These are phyloP conservation scores for Eucalyptus curtisii DNA, from an alignment of 345 rosid genomes.

Conservation along the genomic window DNA sequence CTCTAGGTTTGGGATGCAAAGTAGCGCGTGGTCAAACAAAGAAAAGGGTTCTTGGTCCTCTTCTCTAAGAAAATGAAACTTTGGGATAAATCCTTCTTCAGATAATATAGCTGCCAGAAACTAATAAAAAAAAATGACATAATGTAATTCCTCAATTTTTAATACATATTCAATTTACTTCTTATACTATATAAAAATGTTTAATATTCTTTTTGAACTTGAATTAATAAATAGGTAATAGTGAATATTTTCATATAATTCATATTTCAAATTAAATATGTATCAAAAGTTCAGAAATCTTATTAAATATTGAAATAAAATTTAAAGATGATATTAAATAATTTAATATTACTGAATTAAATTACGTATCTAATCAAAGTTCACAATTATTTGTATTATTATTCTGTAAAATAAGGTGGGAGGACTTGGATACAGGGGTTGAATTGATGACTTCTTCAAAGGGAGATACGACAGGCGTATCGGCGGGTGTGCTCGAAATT, in stretches of 20 bases:
- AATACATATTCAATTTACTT: too few relatives aligned
- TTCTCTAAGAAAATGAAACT: background rate
- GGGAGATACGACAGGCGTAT: background rate
- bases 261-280: too few relatives aligned
- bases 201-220: too few relatives aligned
- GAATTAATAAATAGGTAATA: too few relatives aligned
- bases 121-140: background rate
- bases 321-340: too few relatives aligned
- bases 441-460: background rate
- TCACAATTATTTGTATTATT: too few relatives aligned
- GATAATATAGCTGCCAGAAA: background rate
- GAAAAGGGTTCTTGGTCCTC: background rate
- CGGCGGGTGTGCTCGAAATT: background rate
- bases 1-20: background rate
- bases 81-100: background rate
- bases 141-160: accelerated
- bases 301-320: too few relatives aligned
- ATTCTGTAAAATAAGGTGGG: background rate
- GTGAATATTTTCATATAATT: too few relatives aligned
- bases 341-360: too few relatives aligned
- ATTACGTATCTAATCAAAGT: too few relatives aligned
- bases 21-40: background rate
- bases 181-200: too few relatives aligned
- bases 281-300: accelerated
- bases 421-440: background rate